Evolutionary conservation across 1,139 yeast genomes (phyloP).

Genomic region (Kazachstania sp.): DNA sequence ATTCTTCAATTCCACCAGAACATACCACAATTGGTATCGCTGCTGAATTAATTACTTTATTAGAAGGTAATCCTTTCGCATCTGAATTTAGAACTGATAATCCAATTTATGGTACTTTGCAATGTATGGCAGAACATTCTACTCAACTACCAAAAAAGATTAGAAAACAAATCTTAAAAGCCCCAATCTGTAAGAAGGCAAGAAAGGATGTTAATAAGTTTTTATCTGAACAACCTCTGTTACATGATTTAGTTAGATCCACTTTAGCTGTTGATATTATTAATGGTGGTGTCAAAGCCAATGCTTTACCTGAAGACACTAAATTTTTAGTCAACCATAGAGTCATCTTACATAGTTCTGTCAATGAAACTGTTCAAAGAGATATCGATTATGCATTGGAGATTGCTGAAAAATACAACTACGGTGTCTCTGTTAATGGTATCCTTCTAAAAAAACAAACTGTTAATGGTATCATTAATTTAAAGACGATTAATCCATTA

Average conservation of each 20-base stretch:
- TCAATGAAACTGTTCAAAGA: constrained; percentile 37
- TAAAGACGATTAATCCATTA: constrained; percentile 33
- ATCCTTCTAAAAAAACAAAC: constrained; percentile 22
- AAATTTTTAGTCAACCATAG: constrained; percentile 47
- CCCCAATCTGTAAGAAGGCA: constrained; percentile 15
- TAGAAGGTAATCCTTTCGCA: constrained; percentile 45
- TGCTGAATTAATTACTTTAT: constrained; percentile 41
- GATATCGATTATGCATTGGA: constrained; percentile 34
- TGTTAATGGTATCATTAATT: constrained; percentile 33
- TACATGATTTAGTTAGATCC: constrained; percentile 41
- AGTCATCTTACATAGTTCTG: constrained; percentile 42
- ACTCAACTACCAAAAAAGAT: constrained; percentile 13
- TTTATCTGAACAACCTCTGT: constrained; percentile 20
- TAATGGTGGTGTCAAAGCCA: constrained; percentile 53
- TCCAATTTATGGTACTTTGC: constrained; percentile 40
- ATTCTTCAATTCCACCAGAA: constrained; percentile 62
- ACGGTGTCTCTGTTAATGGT: constrained; percentile 37
- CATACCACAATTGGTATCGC: constrained; percentile 71
- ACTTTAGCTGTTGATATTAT: constrained; percentile 56
- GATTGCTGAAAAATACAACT: constrained; percentile 40
- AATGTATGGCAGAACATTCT: constrained; percentile 40
- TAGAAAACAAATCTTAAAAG: constrained; percentile 19
- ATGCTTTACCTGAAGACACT: constrained; percentile 68
- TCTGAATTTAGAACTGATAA: constrained; percentile 39
- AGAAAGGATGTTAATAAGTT: constrained; percentile 23